These are phyloP conservation scores for Ophiosphaerella herpotricha DNA, from an alignment of 2,329 filamentous ascomycete species.

Conservation along the genomic window DNA sequence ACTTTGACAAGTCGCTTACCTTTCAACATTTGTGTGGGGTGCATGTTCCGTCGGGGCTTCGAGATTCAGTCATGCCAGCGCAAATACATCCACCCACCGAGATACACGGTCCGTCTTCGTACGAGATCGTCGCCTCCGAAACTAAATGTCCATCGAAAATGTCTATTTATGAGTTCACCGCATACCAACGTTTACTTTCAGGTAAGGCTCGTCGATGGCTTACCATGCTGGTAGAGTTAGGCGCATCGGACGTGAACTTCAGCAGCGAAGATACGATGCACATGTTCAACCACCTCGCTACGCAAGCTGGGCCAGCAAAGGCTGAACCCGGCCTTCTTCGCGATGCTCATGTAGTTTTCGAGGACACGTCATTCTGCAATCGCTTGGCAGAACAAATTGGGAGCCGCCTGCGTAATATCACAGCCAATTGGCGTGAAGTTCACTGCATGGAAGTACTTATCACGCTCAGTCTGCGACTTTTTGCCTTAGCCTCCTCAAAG, in stretches of 20 bases:
- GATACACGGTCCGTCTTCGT: conserved; percentile 55
- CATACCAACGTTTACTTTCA: conserved; percentile 55
- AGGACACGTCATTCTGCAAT: conserved; percentile 56
- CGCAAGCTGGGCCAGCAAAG: conserved; percentile 60
- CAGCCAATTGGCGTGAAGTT: conserved; percentile 63
- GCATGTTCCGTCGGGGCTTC: too few relatives aligned
- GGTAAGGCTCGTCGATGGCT: conserved; percentile 56
- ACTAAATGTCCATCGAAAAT: conserved; percentile 53
- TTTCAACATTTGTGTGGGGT: too few relatives aligned
- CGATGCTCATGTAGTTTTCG: conserved; percentile 55
- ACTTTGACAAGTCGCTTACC: too few relatives aligned
- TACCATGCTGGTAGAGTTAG: conserved; percentile 56
- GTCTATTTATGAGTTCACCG: conserved; percentile 58
- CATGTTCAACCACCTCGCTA: conserved; percentile 57
- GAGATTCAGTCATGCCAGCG: too few relatives aligned
- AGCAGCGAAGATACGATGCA: conserved; percentile 57
- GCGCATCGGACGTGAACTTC: conserved; percentile 63
- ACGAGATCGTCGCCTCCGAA: conserved; percentile 58
- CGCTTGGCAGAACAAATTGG: conserved; percentile 56
- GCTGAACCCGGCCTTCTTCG: conserved; percentile 42
- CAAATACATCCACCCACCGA: too few relatives aligned
- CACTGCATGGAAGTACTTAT: conserved; percentile 64
- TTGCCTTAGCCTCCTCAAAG: conserved; percentile 30
- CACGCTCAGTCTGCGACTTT: conserved; percentile 53
- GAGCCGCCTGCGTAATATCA: conserved; percentile 52